A percentile compares a stretch with the other conserved stretches of the same genome.
phyloP scores from a whole-genome alignment of 768 basidiomycete genomes.

The Boletus rubropictus region DNA sequence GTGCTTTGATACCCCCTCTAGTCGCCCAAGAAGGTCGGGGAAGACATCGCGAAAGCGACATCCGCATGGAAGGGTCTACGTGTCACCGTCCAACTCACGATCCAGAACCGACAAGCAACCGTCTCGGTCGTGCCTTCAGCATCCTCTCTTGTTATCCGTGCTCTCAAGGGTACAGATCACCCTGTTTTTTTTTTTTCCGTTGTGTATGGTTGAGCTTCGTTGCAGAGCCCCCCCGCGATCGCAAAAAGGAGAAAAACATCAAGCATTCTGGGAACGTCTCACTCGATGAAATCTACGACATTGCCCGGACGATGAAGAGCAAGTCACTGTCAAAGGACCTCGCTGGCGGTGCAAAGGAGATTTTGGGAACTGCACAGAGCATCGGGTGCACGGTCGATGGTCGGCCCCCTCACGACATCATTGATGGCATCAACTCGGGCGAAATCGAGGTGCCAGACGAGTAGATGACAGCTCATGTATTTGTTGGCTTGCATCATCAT shows the following conservation, averaged over 20 bases:
- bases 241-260: constrained; percentile 99
- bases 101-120: constrained; percentile 99
- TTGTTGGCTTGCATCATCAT: constrained; percentile 11
- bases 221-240: constrained; percentile 94
- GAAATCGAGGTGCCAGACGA: constrained; percentile 84
- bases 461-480: constrained; percentile 40
- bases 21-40: constrained; percentile 99
- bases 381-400: constrained; percentile 97
- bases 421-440: constrained; percentile 79
- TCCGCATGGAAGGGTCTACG: constrained; percentile 98
- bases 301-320: constrained; percentile 91
- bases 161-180: constrained; percentile 83
- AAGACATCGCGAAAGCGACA: constrained; percentile 99
- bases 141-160: constrained; percentile 94
- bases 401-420: constrained; percentile 86
- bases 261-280: constrained; percentile 94
- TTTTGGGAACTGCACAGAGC: constrained; percentile 95
- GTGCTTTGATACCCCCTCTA: constrained; percentile 31
- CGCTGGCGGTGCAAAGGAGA: constrained; percentile 90
- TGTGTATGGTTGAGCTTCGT: background rate
- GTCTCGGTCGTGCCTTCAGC: constrained; percentile 97
- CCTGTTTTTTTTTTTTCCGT: background rate
- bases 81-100: constrained; percentile 97
- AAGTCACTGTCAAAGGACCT: constrained; percentile 94
- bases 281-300: constrained; percentile 89